Percentiles rank a stretch among this genome's conserved stretches.
These are phyloP conservation scores for Colletotrichum sp. DNA, from an alignment of 2,329 filamentous ascomycete species.

Conservation along the genomic window DNA sequence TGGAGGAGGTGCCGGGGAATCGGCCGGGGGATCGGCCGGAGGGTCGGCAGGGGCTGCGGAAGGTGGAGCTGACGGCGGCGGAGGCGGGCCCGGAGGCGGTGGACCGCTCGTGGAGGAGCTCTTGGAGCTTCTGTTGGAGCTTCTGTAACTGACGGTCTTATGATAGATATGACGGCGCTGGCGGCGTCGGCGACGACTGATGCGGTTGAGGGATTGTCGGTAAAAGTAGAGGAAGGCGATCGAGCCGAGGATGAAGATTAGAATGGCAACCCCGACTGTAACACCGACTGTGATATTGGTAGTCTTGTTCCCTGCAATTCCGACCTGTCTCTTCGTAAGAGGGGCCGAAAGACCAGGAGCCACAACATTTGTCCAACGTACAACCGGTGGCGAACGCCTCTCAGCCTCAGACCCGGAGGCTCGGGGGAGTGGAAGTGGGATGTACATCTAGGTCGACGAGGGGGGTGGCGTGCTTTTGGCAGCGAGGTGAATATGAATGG, in stretches of 20 bases:
- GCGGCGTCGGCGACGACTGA: constrained; percentile 29
- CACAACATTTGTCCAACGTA: neutral
- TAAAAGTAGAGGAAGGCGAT: constrained; percentile 45
- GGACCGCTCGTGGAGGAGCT: constrained; percentile 28
- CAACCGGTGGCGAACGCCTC: neutral
- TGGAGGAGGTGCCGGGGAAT: neutral
- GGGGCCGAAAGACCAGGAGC: neutral
- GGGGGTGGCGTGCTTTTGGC: neutral
- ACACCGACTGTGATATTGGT: constrained; percentile 48
- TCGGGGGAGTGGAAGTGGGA: constrained; percentile 3
- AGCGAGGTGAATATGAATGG: neutral
- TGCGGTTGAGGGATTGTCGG: constrained; percentile 40
- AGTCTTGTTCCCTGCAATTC: constrained; percentile 25
- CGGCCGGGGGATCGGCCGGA: neutral
- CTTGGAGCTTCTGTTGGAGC: constrained; percentile 39
- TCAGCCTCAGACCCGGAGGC: neutral
- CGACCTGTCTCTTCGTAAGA: constrained; percentile 7
- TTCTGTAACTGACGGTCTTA: constrained; percentile 34
- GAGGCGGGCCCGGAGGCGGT: neutral
- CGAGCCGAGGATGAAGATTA: constrained; percentile 41
- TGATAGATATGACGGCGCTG: constrained; percentile 22
- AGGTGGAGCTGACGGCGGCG: neutral
- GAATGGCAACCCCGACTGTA: constrained; percentile 45
- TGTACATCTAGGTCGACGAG: constrained; percentile 13
- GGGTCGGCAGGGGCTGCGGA: constrained; percentile 1